Evolutionary conservation across 2,329 filamentous ascomycete genomes (phyloP), one percentile per base, ranked within the genome.

Genomic region (Fonsecaea monophora): DNA sequence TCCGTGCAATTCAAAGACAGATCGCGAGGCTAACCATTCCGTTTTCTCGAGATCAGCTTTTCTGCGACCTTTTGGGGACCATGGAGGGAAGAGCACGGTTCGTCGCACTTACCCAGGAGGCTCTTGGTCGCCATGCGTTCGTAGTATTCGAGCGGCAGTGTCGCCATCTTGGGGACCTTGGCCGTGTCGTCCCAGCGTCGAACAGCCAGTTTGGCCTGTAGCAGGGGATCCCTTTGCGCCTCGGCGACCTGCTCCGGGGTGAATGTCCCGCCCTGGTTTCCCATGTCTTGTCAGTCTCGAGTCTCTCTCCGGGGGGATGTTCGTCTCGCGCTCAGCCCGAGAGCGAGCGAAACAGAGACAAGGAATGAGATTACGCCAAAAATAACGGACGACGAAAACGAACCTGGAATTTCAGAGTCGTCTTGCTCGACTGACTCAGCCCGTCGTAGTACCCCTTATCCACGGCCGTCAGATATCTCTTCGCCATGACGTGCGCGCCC

Each of bases 401-500:
- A 70, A 74, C 77, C 69, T 75, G 74, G 58, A 71, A 75, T 1
- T 67, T 69, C 61, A 76, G 63, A 25, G 74, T 74, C 54, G 64
- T 65, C 61, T 76, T 76, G 42, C 75, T 76, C 4, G 73, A 72
- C 67, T 74, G 69, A 64, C 74, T 75, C 48, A 76, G 40, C 6
- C 69, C 72, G 45, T 74, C 72, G 64, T 76, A 73, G 53, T 76
- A 76, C 1, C 7, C 58, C 50, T 72, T 68, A 57, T 76, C 74
- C 3, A 71, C 73, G 15, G 74, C 72, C 30, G 72, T 72, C 57
- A 76, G 61, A 65, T 75, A 76, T 9, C 75, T 54, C 65, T 76
- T 76, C 2, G 75, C 74, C 72, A 75, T 75, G 38, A 76, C 75
- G 67, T 76, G 75, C 2, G 74, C 72, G 2, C 74, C 75, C 35